Evolutionary conservation across 305 asterid species (phyloP).

Genomic region (Fraxinus velutina): DNA sequence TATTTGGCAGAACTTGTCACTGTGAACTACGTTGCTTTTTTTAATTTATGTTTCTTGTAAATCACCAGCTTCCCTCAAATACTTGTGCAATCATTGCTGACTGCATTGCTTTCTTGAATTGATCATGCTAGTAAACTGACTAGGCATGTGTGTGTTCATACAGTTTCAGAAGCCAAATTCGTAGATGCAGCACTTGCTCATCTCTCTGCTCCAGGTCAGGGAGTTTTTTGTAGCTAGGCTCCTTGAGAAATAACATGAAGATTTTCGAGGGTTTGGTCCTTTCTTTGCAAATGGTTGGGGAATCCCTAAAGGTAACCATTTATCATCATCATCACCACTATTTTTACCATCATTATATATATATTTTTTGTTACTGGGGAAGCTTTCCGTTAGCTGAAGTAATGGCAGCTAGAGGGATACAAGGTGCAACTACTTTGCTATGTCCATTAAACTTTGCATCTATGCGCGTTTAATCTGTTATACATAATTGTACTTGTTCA

Average conservation of each 20-base stretch:
- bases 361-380: neutral
- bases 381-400: neutral
- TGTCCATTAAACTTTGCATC: neutral
- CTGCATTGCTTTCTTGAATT: neutral
- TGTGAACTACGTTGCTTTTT: neutral
- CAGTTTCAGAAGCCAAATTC: neutral
- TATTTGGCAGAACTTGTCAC: neutral
- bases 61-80: neutral
- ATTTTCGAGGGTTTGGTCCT: neutral
- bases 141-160: neutral
- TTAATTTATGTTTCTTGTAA: neutral
- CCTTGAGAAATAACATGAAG: neutral
- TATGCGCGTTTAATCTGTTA: neutral
- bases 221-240: neutral
- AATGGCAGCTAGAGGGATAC: neutral
- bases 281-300: neutral
- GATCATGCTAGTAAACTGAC: neutral
- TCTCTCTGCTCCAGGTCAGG: neutral
- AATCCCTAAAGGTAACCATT: neutral
- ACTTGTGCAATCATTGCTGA: neutral
- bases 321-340: neutral
- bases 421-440: neutral
- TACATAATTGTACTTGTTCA: neutral
- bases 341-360: neutral
- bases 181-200: neutral